Conservation (phyloP, 1,139 yeast genomes). For the Saccharomyces pastorianus region DNA sequence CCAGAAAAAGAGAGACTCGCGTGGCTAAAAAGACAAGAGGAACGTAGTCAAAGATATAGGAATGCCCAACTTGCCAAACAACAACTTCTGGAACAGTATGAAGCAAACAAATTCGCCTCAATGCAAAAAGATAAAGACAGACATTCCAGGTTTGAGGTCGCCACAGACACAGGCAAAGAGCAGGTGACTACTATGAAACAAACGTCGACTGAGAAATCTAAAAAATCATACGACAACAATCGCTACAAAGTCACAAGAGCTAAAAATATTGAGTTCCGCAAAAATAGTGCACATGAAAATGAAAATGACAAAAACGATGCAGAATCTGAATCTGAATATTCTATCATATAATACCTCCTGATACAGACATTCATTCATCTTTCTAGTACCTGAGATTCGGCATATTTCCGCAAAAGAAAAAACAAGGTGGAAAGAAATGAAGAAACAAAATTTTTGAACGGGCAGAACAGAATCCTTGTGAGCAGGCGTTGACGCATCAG, state of each 20-base stretch:
- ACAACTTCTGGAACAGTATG: slow-evolving; percentile 22
- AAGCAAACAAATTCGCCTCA: slow-evolving; percentile 10
- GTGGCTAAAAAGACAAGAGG: slow-evolving; percentile 23
- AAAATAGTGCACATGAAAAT: neutral
- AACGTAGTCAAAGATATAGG: slow-evolving; percentile 17
- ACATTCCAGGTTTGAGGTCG: neutral
- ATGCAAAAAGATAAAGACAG: slow-evolving; percentile 6
- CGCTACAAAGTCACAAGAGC: neutral
- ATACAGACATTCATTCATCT: neutral
- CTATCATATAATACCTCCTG: neutral
- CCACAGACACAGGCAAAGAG: neutral
- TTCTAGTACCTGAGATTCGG: neutral
- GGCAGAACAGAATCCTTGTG: neutral
- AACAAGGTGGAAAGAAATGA: neutral
- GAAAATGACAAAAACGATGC: neutral
- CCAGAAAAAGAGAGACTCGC: slow-evolving; percentile 15
- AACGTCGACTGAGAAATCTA: neutral
- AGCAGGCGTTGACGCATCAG: no score
- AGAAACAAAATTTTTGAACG: neutral
- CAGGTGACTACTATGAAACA: neutral
- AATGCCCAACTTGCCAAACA: slow-evolving; percentile 21
- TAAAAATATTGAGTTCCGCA: neutral
- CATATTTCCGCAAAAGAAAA: neutral
- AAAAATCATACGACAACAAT: neutral
- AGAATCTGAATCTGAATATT: neutral